These are phyloP conservation scores for Suillus subalutaceus DNA, from an alignment of 768 basidiomycete species.

Conservation along the genomic window DNA sequence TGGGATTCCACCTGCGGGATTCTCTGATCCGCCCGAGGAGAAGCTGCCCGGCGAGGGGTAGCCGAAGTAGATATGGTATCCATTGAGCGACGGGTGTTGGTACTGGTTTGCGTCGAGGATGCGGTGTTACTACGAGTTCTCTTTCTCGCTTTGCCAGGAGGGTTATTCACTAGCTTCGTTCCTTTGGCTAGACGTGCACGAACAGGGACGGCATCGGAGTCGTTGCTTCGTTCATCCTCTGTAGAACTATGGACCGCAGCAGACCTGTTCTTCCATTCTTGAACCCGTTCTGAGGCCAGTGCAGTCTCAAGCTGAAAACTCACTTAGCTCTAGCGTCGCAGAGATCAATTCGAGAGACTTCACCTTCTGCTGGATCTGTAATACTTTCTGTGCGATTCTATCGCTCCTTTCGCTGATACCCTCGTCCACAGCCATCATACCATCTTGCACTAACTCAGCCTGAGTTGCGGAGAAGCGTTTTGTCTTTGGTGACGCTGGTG, in stretches of 20 bases:
- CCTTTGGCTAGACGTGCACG: slow-evolving; percentile 45
- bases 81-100: slow-evolving; percentile 27
- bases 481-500: slow-evolving; percentile 51
- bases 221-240: slow-evolving; percentile 60
- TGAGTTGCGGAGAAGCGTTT: slow-evolving; percentile 81
- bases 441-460: slow-evolving; percentile 66
- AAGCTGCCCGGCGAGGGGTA: slow-evolving; percentile 30
- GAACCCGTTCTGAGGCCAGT: slow-evolving; percentile 56
- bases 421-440: slow-evolving; percentile 86
- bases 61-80: slow-evolving; percentile 26
- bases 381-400: slow-evolving; percentile 83
- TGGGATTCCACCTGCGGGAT: slow-evolving; percentile 45
- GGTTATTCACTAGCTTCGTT: slow-evolving; percentile 34
- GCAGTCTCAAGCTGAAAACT: slow-evolving; percentile 70
- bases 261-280: slow-evolving; percentile 35
- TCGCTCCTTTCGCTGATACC: slow-evolving; percentile 85
- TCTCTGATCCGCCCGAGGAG: slow-evolving; percentile 37
- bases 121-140: slow-evolving; percentile 59
- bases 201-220: slow-evolving; percentile 47
- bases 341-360: slow-evolving; percentile 20
- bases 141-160: slow-evolving; percentile 42
- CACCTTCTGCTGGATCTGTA: slow-evolving; percentile 92
- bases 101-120: slow-evolving; percentile 60
- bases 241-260: slow-evolving; percentile 27
- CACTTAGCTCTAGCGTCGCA: slow-evolving; percentile 11